phyloP scores from a whole-genome alignment of 208 protist species.

The Leishmania turanica region DNA sequence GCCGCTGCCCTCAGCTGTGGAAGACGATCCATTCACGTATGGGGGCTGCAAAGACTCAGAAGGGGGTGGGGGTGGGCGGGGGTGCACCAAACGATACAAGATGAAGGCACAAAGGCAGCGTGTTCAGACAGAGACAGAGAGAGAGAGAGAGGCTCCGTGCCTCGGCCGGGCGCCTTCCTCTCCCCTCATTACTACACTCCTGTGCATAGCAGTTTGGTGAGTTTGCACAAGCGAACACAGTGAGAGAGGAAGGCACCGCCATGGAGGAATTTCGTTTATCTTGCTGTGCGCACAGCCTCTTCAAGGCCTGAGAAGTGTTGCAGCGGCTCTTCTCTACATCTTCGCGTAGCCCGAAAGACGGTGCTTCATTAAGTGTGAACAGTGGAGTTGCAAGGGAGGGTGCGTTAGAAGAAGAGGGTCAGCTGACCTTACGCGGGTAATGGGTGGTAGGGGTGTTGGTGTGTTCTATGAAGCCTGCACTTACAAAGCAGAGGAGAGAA shows the following conservation, averaged over 20 bases:
- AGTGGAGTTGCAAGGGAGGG: background rate
- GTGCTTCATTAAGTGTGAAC: background rate
- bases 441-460: background rate
- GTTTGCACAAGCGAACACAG: background rate
- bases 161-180: background rate
- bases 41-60: background rate
- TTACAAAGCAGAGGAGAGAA: background rate
- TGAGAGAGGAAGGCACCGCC: background rate
- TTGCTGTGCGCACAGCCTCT: background rate
- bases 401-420: background rate
- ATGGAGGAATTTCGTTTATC: background rate
- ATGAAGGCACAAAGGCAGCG: background rate
- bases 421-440: background rate
- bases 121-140: background rate
- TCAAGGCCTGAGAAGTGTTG: background rate
- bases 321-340: background rate
- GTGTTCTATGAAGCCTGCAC: background rate
- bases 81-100: background rate
- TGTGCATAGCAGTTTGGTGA: background rate
- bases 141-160: background rate
- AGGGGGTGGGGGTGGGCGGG: background rate
- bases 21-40: constrained; percentile 32
- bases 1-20: constrained; percentile 22
- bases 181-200: background rate
- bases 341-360: background rate